Conservation (phyloP, 441 rosid species). For the Melastoma candidum region DNA sequence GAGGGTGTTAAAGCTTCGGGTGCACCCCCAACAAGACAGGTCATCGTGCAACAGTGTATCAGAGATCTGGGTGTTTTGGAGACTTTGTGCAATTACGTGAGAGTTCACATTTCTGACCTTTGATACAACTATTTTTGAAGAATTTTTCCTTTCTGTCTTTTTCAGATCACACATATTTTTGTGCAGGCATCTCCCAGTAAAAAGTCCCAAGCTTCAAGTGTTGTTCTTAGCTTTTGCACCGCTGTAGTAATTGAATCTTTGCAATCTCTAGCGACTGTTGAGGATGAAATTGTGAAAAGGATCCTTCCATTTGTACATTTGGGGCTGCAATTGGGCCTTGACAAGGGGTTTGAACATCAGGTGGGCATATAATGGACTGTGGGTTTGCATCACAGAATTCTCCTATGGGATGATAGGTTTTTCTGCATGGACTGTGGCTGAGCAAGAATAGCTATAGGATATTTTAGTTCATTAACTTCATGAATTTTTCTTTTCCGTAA, state of each 20-base stretch:
- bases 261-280: conserved; percentile 51
- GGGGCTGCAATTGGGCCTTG: conserved; percentile 59
- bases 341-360: conserved; percentile 71
- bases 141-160: conserved; percentile 1
- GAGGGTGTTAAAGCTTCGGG: conserved; percentile 80
- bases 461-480: no score
- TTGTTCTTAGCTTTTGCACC: conserved; percentile 63
- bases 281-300: conserved; percentile 63
- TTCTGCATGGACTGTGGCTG: no score
- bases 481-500: no score
- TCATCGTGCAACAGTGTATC: conserved; percentile 85
- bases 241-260: conserved; percentile 76
- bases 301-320: conserved; percentile 74
- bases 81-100: conserved; percentile 76
- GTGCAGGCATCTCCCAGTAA: conserved; percentile 66
- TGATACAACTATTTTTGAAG: background rate
- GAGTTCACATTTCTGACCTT: conserved; percentile 11
- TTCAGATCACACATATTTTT: conserved; percentile 6
- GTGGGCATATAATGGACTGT: conserved; percentile 21
- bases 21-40: conserved; percentile 81
- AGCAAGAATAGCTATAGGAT: no score
- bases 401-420: background rate
- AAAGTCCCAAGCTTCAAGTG: conserved; percentile 63
- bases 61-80: conserved; percentile 84
- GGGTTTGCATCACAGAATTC: background rate